Base-by-base conservation (phyloP, 768 basidiomycete species). In the Macrolepiota dolichaula region DNA sequence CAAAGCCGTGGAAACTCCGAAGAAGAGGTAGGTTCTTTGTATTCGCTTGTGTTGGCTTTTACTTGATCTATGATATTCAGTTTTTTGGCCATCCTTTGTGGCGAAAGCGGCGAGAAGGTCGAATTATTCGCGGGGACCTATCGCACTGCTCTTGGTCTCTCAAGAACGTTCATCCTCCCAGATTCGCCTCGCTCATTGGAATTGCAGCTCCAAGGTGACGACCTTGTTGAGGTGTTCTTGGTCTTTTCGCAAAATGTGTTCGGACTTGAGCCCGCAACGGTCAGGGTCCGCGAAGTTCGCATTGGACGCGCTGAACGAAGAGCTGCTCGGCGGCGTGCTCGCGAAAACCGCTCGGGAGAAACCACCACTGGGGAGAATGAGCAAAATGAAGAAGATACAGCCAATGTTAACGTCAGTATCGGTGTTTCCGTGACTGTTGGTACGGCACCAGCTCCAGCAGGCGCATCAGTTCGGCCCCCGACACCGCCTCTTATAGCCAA, bases 81-180 rank as follows among this genome's bases (percentile, higher is more conserved):
- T 72, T 96, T 96, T 77, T 82, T 96, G 24, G 94, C 94, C 9
- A 95, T 96, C 67, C 82, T 96, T 0, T 96, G 94, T 65, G 94
- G 94, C 19, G 94, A 96, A 36, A 89, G 86, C 64, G 94, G 92
- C 15, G 94, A 96, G 76, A 93, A 95, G 68, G 93, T 96, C 51
- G 94, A 96, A 68, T 77, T 96, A 11, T 96, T 96, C 72, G 94
- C 94, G 42, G 94, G 94, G 27, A 94, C 94, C 11, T 91, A 92
- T 65, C 81, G 89, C 57, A 92, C 91, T n/a, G 92, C 94, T 4
- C 83, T 96, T 13, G 90, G 90, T 0, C 81, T 96, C 36, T 95
- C 93, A n/a, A 84, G 94, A 47, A 96, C 94, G 1, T 96, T 96
- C 71, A 95, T 96, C 64, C 77, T 96, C 38, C 94, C 94, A 0